These are phyloP conservation scores for Rutstroemia sp. DNA, from an alignment of 2,329 filamentous ascomycete species.

Conservation along the genomic window DNA sequence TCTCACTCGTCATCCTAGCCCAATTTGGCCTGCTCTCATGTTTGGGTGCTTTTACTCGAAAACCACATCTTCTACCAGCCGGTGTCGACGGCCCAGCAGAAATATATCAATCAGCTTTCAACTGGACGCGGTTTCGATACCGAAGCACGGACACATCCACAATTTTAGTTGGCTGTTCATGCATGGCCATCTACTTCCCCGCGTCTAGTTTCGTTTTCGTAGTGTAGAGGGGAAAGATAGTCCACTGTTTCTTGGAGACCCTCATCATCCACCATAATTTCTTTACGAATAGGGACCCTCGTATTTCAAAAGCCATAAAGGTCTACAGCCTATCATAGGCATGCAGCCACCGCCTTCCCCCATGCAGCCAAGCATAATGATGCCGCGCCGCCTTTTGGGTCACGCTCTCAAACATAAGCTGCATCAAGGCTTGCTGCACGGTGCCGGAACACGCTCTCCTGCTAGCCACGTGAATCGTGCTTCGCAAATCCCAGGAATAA, in stretches of 20 bases:
- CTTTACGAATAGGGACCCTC: not conserved
- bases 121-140: not conserved
- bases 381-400: constrained; percentile 3
- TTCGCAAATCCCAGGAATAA: not conserved
- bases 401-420: constrained; percentile 7
- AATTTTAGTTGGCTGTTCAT: not conserved
- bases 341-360: not conserved
- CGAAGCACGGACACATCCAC: not conserved
- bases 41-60: not conserved
- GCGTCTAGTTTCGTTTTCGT: not conserved
- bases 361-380: constrained; percentile 2
- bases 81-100: not conserved
- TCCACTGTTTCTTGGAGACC: not conserved
- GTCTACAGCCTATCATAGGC: not conserved
- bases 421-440: constrained; percentile 2
- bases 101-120: not conserved
- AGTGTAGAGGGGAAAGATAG: not conserved
- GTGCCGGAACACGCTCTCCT: constrained; percentile 2
- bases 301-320: not conserved
- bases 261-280: not conserved
- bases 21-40: not conserved
- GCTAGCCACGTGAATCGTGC: constrained; percentile 5
- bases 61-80: not conserved
- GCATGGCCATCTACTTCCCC: not conserved
- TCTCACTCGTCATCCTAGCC: not conserved